Evolutionary conservation across 768 basidiomycete species (phyloP).

Genomic region (Hypsizygus marmoreus): DNA sequence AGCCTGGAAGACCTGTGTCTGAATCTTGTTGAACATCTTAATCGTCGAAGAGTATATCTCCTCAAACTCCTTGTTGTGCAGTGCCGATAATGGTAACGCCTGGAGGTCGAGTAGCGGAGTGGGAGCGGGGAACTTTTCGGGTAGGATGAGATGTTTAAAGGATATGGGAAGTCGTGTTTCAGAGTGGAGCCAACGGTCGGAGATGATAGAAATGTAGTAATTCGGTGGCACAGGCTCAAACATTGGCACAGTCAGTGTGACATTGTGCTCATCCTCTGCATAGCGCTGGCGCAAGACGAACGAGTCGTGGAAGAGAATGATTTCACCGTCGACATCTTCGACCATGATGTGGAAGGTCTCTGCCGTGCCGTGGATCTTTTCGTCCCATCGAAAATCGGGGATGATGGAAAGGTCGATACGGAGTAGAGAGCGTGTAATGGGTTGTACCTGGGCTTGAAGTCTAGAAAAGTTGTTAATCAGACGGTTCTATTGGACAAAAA

Average conservation of each 20-base stretch:
- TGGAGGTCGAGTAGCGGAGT: conserved; percentile 94
- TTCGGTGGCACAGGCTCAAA: conserved; percentile 97
- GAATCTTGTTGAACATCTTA: conserved; percentile 95
- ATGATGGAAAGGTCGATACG: conserved; percentile 91
- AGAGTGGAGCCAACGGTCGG: conserved; percentile 94
- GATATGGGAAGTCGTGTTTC: conserved; percentile 94
- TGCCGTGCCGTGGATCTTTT: conserved; percentile 84
- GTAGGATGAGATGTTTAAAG: conserved; percentile 97
- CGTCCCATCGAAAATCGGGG: conserved; percentile 99
- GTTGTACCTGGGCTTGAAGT: conserved; percentile 94
- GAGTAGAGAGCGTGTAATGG: conserved; percentile 91
- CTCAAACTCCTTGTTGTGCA: conserved; percentile 94
- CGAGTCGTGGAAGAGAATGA: conserved; percentile 91
- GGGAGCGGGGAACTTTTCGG: conserved; percentile 93
- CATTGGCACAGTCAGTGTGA: conserved; percentile 95
- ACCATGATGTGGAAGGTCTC: conserved; percentile 94
- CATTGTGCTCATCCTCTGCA: conserved; percentile 90
- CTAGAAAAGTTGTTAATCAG: conserved; percentile 33
- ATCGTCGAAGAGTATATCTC: conserved; percentile 80
- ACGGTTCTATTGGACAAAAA: background rate
- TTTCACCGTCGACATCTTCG: conserved; percentile 97
- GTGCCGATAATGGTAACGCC: conserved; percentile 81
- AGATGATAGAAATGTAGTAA: conserved; percentile 94
- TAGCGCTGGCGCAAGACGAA: conserved; percentile 93
- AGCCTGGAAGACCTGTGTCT: conserved; percentile 98